phyloP scores from a whole-genome alignment of 495 filamentous ascomycete species.

The Ascobolus immersus region DNA sequence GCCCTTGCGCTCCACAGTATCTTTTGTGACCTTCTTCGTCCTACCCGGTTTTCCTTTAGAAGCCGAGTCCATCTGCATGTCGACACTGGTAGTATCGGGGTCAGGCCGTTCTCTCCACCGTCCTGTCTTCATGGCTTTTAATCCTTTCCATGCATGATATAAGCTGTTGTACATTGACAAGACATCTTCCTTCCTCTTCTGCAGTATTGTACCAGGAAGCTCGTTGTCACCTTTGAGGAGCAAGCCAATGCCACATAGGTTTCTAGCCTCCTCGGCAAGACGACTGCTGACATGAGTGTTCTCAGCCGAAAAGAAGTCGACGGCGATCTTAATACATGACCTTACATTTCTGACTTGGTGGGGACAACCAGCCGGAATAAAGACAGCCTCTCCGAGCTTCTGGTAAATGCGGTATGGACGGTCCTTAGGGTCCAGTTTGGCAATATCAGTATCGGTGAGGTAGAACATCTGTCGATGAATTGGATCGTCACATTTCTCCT shows the following conservation, averaged over 20 bases:
- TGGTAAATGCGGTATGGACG: constrained; percentile 14
- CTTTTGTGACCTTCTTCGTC: no score
- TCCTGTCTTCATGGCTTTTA: background rate
- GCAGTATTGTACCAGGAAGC: no score
- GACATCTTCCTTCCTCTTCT: constrained; percentile 13
- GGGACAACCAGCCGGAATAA: constrained; percentile 15
- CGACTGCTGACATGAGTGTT: constrained; percentile 8
- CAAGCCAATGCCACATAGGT: background rate
- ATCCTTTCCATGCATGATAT: constrained; percentile 9
- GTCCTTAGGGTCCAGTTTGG: constrained; percentile 3
- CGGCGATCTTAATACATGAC: constrained; percentile 16
- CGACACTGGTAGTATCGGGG: no score
- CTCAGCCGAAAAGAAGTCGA: constrained; percentile 16
- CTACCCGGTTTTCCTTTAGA: no score
- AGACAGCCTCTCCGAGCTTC: constrained; percentile 15
- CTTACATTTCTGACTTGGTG: constrained; percentile 16
- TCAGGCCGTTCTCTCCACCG: background rate
- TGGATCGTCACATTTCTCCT: constrained; percentile 10
- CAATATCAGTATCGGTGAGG: constrained; percentile 14
- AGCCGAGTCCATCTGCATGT: no score
- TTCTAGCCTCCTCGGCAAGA: constrained; percentile 9
- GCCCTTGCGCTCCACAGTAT: no score
- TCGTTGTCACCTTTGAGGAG: background rate
- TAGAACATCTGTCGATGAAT: constrained; percentile 16
- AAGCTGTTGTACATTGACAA: constrained; percentile 14